Conservation (phyloP, 768 basidiomycete species). For the Leccinum longicurvipes region DNA sequence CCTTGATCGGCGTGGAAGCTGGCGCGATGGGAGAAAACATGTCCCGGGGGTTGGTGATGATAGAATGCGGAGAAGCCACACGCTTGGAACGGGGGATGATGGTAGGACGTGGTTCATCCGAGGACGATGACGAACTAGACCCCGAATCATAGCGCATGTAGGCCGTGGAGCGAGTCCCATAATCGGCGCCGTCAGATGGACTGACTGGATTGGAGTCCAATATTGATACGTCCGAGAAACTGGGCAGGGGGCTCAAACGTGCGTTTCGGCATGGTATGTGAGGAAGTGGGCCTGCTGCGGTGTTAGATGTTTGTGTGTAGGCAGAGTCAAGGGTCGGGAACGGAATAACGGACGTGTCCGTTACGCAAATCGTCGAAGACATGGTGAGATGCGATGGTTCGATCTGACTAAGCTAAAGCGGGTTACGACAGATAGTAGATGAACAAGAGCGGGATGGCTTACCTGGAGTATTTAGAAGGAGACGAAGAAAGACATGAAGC, state of each 20-base stretch:
- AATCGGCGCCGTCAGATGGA: conserved; percentile 5
- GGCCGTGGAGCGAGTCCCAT: conserved; percentile 1
- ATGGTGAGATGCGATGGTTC: conserved; percentile 5
- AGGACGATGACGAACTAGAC: conserved; percentile 38
- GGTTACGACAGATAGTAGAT: neutral
- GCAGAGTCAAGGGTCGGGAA: conserved; percentile 23
- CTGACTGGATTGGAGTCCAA: conserved; percentile 6
- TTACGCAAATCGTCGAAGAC: conserved; percentile 23
- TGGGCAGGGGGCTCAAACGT: conserved; percentile 5
- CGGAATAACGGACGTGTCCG: conserved; percentile 26
- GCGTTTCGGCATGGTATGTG: conserved; percentile 53
- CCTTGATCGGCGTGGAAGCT: conserved; percentile 34
- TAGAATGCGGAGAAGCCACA: conserved; percentile 27
- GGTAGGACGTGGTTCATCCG: conserved; percentile 36
- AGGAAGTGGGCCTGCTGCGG: conserved; percentile 59
- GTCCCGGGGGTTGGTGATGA: conserved; percentile 15
- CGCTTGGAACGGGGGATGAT: conserved; percentile 39
- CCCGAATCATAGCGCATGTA: conserved; percentile 23
- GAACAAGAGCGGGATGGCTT: neutral
- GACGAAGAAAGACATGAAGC: conserved; percentile 18
- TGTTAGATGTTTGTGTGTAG: conserved; percentile 43
- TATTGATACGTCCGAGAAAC: conserved; percentile 15
- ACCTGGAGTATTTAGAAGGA: conserved; percentile 16
- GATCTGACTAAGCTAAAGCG: conserved; percentile 1
- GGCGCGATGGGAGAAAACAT: conserved; percentile 43